Evolutionary conservation across 768 basidiomycete species (phyloP), one percentile per base, ranked within the genome.

Genomic region (Daedaleopsis nitida): DNA sequence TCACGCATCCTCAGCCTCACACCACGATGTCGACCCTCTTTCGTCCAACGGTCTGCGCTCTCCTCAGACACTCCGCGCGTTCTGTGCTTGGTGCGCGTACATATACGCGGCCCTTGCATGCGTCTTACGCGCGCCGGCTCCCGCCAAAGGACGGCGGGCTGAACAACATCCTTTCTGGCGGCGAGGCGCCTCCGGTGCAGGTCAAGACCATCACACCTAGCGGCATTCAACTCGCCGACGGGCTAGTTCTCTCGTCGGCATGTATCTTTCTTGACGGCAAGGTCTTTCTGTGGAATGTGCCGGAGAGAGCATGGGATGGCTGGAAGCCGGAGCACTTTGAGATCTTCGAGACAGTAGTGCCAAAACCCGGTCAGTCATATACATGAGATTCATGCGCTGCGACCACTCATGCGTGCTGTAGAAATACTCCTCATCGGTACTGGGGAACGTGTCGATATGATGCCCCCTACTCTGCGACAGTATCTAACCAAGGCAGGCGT

Each of bases 401-500:
- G 44, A 50, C 12, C n/a, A 47, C 27, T 23, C 1, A 19, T 42
- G 27, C 5, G n/a, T 44, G 17, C 7, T 21, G 0, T 61, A 98
- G 96, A 99, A 72, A 92, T 99, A 42, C 74, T 98, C 34, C 73
- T 98, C 1, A 77, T 99, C 14, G 96, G 96, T 0, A 97, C 96
- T 0, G 96, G 96, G 0, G 81, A 80, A 64, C 81, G 80, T 7
- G 81, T 89, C 21, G 75, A 86, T 5, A 87, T 88, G 54, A 86
- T 90, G 1, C 95, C 96, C 9, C 80, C 83, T 2, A 73, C 74
- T 34, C 69, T 98, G 14, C 80, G 88, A 37, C 77, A 83, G 45
- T 84, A 92, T 73, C 70, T 98, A 42, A 89, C 80, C 62, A 76
- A 81, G 47, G 71, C 93, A 48, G 96, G 96, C 16, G 90, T 97